Percentiles rank a stretch among this genome's conserved stretches.
Evolutionary conservation across 108 stramenopile species (phyloP).

Genomic region (Cylindrotheca closterium): DNA sequence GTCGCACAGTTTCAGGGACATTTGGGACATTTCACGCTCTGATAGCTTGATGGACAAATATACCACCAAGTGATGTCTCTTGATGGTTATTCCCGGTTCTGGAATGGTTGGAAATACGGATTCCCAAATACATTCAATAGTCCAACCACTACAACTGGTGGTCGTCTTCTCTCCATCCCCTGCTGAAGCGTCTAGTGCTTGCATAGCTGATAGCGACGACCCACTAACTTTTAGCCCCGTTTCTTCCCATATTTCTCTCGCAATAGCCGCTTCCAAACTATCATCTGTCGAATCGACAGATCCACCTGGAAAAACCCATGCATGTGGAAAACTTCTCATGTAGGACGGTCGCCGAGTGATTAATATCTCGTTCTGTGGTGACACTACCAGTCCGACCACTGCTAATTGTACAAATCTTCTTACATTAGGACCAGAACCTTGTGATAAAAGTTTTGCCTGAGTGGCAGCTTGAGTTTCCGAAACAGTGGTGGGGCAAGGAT

Average conservation of each 20-base stretch:
- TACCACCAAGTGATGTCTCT: slow-evolving; percentile 14
- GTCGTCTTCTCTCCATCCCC: neutral
- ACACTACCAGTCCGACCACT: slow-evolving; percentile 18
- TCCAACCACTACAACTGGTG: neutral
- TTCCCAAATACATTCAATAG: slow-evolving; percentile 14
- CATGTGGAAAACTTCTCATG: slow-evolving; percentile 31
- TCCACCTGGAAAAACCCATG: slow-evolving; percentile 35
- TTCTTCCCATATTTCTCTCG: slow-evolving; percentile 34
- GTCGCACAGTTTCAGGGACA: slow-evolving; percentile 2
- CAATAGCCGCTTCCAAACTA: slow-evolving; percentile 6
- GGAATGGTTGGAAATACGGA: neutral
- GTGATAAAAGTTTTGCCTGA: neutral
- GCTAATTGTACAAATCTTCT: slow-evolving; percentile 13
- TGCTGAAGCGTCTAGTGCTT: too few relatives aligned
- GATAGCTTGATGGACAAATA: slow-evolving; percentile 7
- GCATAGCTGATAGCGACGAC: slow-evolving; percentile 16
- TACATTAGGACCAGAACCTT: neutral
- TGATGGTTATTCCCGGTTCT: slow-evolving; percentile 10
- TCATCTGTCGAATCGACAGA: slow-evolving; percentile 11
- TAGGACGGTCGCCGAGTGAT: slow-evolving; percentile 28
- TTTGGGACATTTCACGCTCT: neutral
- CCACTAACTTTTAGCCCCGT: slow-evolving; percentile 20
- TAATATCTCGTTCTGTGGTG: slow-evolving; percentile 7
- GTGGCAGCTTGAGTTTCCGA: neutral
- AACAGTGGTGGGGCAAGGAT: slow-evolving; percentile 14